Evolutionary conservation across 768 basidiomycete species (phyloP), one percentile per base, ranked within the genome.

Genomic region (button mushroom (Agaricus bisporus)): DNA sequence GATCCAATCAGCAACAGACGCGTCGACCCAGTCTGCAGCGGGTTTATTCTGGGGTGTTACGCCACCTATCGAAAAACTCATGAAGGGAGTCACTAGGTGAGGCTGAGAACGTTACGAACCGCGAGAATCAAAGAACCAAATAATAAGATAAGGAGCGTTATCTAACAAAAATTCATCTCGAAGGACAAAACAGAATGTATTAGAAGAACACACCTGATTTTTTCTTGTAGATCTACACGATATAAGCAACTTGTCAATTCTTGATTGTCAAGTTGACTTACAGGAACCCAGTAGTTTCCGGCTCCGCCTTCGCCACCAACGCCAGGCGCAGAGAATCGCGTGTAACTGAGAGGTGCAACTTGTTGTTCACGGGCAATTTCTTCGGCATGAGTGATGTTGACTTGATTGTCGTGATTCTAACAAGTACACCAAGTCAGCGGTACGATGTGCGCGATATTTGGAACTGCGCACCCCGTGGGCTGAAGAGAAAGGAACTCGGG

Each of bases 101-200:
- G 49, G n/a, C 36, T 10, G 12, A 29, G 12, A 29, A 9, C 14
- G 3, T 17, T 11, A 49, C 63, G 12, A 61, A 81, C 83, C 83
- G 56, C 86, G 74, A 2, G 88, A 88, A 66, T 89, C 88, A 59
- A 90, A 90, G 68, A 87, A 86, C 86, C 85, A 90, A 4, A 88
- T 64, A 44, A 89, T 65, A 9, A 88, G 69, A 3, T 66, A 69
- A 3, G 86, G 86, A 5, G 63, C 57, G 1, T 26, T n/a, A 64
- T 85, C 53, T 54, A 22, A 5, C 10, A 17, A 3, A 10, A 20
- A 32, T 32, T 32, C 9, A 8, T 42, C n/a, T 41, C 12, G 2
- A 25, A 42, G 20, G 7, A 14, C 43, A 6, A 10, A 18, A 29
- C 6, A 80, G 73, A 54, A 4, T 18, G 28, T 20, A 9, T 26